Evolutionary conservation across 176 grass and related monocot species (phyloP).

Genomic region (Luzula sylvatica): DNA sequence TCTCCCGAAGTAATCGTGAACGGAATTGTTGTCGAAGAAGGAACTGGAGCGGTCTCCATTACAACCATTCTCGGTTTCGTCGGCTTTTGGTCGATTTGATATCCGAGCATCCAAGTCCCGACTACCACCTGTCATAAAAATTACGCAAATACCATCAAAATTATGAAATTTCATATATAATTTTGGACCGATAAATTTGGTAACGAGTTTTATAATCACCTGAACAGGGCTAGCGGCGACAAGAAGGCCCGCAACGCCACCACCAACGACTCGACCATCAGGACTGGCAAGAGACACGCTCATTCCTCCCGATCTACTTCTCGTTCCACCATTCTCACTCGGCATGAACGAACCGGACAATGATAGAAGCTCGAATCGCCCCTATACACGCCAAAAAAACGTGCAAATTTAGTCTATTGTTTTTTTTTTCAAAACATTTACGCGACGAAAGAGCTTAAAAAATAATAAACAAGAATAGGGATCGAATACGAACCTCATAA

Average conservation of each 20-base stretch:
- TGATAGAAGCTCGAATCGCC: slow-evolving; percentile 73
- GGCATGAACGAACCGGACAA: slow-evolving; percentile 87
- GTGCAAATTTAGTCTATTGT: not conserved
- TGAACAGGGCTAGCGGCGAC: slow-evolving; percentile 82
- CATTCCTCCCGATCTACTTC: slow-evolving; percentile 80
- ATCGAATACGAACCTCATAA: slow-evolving; percentile 42
- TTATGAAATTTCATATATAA: too few species aligned
- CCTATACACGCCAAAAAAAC: slow-evolving; percentile 25
- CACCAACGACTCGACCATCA: slow-evolving; percentile 78
- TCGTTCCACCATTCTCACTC: slow-evolving; percentile 47
- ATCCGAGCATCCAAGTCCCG: slow-evolving; percentile 83
- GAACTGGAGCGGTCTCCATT: slow-evolving; percentile 36
- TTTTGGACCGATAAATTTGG: too few species aligned
- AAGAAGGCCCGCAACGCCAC: slow-evolving; percentile 73
- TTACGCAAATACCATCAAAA: too few species aligned
- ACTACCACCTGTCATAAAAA: slow-evolving; percentile 62
- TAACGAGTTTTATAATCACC: slow-evolving; percentile 21
- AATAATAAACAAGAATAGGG: not conserved
- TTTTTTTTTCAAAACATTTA: too few species aligned
- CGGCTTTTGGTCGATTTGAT: slow-evolving; percentile 54
- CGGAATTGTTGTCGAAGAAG: slow-evolving; percentile 20
- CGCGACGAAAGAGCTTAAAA: too few species aligned
- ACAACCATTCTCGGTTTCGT: slow-evolving; percentile 41
- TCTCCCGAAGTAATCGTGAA: slow-evolving; percentile 57
- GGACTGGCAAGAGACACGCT: slow-evolving; percentile 72